These are phyloP conservation scores for Calonectria pauciramosa DNA, from an alignment of 2,329 filamentous ascomycete genomes.

Conservation along the genomic window DNA sequence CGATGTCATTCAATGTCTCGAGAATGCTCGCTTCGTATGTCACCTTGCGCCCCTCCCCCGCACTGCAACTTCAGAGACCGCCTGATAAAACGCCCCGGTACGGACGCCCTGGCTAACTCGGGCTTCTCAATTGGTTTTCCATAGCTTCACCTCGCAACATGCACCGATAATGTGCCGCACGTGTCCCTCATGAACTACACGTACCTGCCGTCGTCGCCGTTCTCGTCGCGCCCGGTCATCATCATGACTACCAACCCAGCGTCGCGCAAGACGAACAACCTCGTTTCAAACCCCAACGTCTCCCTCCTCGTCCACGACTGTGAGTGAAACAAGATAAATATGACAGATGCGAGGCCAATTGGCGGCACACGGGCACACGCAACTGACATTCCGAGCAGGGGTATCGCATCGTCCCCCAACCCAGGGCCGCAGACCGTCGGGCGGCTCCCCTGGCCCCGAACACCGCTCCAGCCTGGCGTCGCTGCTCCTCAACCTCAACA, in stretches of 20 bases:
- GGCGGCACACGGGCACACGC: constrained; percentile 11
- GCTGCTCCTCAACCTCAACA: constrained; percentile 91
- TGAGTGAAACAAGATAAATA: constrained; percentile 45
- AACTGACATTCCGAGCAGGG: constrained; percentile 61
- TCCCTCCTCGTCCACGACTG: constrained; percentile 97
- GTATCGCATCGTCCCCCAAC: constrained; percentile 92
- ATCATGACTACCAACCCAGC: constrained; percentile 92
- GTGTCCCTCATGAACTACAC: constrained; percentile 99
- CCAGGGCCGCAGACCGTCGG: constrained; percentile 69
- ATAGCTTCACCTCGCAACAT: constrained; percentile 96
- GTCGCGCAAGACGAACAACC: constrained; percentile 85
- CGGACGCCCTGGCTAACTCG: constrained; percentile 16
- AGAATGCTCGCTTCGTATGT: constrained; percentile 93
- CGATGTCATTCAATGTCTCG: constrained; percentile 90
- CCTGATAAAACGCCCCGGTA: constrained; percentile 13
- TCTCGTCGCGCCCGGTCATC: constrained; percentile 81
- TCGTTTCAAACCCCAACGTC: constrained; percentile 86
- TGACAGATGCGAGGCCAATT: not conserved
- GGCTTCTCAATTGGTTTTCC: not conserved
- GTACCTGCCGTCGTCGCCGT: constrained; percentile 86
- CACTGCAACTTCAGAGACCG: constrained; percentile 26
- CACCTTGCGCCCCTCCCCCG: constrained; percentile 29
- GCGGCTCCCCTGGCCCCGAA: constrained; percentile 74
- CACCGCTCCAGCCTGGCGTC: constrained; percentile 82
- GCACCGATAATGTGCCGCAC: constrained; percentile 84